Conservation (phyloP, 371 early-diverging fungal species). For the Circinella umbellata region DNA sequence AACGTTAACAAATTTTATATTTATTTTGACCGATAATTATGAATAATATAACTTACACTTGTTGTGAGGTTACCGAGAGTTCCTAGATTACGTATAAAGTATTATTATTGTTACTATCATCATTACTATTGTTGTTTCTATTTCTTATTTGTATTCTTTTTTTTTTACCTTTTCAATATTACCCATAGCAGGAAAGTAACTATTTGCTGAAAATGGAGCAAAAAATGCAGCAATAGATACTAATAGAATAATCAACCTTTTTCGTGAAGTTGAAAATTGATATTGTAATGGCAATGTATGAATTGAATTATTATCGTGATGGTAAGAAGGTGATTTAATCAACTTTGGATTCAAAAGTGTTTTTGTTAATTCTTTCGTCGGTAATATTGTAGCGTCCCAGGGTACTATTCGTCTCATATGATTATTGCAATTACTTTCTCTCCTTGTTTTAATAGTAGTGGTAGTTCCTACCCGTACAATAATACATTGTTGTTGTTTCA, state of each 20-base stretch:
- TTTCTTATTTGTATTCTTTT: neutral
- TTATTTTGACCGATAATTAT: neutral
- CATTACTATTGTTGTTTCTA: too few species aligned
- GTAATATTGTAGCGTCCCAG: neutral
- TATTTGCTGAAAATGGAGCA: conserved; percentile 32
- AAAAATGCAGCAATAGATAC: conserved; percentile 31
- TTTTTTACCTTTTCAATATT: conserved; percentile 24
- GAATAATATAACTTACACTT: conserved; percentile 18
- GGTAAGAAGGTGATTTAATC: too few species aligned
- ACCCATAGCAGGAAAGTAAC: conserved; percentile 33
- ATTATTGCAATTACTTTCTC: too few species aligned
- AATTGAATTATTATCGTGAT: too few species aligned
- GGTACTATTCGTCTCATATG: neutral
- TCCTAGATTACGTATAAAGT: conserved; percentile 1
- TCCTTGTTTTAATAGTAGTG: too few species aligned
- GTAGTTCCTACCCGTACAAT: too few species aligned
- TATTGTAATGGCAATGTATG: too few species aligned
- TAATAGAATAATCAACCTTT: conserved; percentile 24
- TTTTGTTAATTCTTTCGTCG: too few species aligned
- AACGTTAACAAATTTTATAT: neutral
- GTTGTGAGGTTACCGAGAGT: conserved; percentile 18
- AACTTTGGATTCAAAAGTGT: conserved; percentile 8
- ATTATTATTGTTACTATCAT: too few species aligned
- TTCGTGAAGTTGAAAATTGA: conserved; percentile 20
- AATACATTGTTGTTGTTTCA: too few species aligned